Evolutionary conservation across 2,329 filamentous ascomycete species (phyloP).

Genomic region (Waltergamsia citrina): DNA sequence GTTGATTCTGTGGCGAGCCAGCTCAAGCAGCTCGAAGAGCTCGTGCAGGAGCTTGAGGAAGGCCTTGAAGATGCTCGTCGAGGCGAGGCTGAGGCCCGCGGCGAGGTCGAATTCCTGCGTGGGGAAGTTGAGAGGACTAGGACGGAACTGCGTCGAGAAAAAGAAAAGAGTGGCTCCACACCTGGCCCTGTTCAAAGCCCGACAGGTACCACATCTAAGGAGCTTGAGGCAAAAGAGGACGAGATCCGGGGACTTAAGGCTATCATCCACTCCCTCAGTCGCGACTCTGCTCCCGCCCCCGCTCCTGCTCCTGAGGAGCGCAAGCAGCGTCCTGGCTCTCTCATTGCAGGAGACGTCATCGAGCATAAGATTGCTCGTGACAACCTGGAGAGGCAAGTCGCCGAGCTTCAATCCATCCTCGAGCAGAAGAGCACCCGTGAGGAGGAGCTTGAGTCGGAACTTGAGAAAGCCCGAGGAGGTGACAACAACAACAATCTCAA

Average conservation of each 20-base stretch:
- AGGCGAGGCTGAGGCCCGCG: conserved; percentile 89
- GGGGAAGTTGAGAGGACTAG: conserved; percentile 90
- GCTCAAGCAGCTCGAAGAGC: conserved; percentile 88
- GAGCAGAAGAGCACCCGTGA: conserved; percentile 67
- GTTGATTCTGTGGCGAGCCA: conserved; percentile 86
- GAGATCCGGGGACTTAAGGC: conserved; percentile 95
- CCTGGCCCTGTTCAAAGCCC: conserved; percentile 5
- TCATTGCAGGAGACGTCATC: conserved; percentile 19
- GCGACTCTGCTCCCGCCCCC: conserved; percentile 50
- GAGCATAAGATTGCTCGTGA: conserved; percentile 33
- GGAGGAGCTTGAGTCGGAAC: conserved; percentile 76
- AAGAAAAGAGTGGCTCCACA: conserved; percentile 56
- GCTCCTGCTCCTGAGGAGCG: background rate
- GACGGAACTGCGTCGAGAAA: conserved; percentile 78
- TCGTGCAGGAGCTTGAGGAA: conserved; percentile 94
- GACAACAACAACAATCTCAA: conserved; percentile 15
- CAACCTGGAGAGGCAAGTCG: conserved; percentile 70
- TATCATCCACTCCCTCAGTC: conserved; percentile 91
- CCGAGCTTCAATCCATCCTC: conserved; percentile 64
- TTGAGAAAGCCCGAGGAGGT: conserved; percentile 53
- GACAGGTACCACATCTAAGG: conserved; percentile 44
- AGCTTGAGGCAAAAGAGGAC: conserved; percentile 89
- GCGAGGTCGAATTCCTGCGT: conserved; percentile 89
- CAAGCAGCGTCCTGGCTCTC: conserved; percentile 15
- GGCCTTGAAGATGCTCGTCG: conserved; percentile 89